These are phyloP conservation scores for Candida pini DNA, from an alignment of 805 yeast species.

Conservation along the genomic window DNA sequence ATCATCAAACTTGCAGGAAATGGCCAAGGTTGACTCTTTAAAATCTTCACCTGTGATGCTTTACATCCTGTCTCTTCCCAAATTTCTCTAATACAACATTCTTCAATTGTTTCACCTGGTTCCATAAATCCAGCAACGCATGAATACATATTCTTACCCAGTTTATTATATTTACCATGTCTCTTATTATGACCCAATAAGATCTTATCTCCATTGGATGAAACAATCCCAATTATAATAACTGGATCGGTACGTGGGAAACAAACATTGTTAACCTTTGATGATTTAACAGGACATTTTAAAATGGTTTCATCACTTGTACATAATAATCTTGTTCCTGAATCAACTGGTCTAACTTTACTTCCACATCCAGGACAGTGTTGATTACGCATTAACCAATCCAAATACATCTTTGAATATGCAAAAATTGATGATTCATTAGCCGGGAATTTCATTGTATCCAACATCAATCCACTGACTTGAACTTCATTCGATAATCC, in stretches of 20 bases:
- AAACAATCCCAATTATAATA: conserved; percentile 73
- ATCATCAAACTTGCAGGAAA: conserved; percentile 91
- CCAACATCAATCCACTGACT: conserved; percentile 10
- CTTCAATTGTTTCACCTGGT: conserved; percentile 88
- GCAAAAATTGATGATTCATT: conserved; percentile 65
- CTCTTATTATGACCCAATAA: conserved; percentile 69
- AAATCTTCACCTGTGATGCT: conserved; percentile 50
- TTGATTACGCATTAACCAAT: conserved; percentile 71
- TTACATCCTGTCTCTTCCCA: conserved; percentile 94
- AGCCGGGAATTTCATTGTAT: conserved; percentile 19
- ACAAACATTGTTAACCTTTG: conserved; percentile 63
- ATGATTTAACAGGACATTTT: conserved; percentile 35
- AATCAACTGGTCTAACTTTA: conserved; percentile 53
- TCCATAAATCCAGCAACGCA: conserved; percentile 96
- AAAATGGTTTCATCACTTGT: conserved; percentile 25
- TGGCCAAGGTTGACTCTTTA: conserved; percentile 95
- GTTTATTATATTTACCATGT: conserved; percentile 32
- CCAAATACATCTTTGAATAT: conserved; percentile 77
- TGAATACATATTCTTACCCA: conserved; percentile 52
- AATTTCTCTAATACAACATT: conserved; percentile 80
- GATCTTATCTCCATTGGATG: conserved; percentile 51
- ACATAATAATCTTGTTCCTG: conserved; percentile 60
- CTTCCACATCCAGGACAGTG: conserved; percentile 88
- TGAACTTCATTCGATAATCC: conserved; percentile 1
- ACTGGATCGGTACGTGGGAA: conserved; percentile 94